Base-by-base conservation (phyloP, 305 asterid species). In the Lippia alba region DNA sequence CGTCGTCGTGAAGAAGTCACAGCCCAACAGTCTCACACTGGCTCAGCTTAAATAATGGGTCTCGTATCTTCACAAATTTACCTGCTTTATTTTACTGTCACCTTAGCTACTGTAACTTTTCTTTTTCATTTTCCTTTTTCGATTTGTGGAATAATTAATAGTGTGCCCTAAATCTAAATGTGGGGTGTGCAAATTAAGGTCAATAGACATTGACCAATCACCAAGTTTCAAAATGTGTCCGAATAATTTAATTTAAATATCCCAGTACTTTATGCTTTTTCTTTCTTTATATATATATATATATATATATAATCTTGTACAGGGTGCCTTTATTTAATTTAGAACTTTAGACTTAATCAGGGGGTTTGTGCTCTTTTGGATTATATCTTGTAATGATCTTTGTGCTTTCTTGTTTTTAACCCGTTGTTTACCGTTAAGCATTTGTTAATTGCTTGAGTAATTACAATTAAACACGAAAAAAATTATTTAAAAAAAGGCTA, bases 301-400 rank as follows among this genome's bases (percentile, higher is more conserved):
- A 16, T 53, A 8, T 17, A 1, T 2, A 17, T 70, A 17, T 19
- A 9, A 46, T 73, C 72, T 79, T 60, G 86, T 79, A 84, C 89
- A 74, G 82, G 74, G 87, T 67, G 79, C 78, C 79, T 62, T 55
- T 14, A 75, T 46, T 69, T 71, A 14, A 59, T 64, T 40, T 48
- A 61, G 61, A 59, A 41, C 61, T 51, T 65, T 59, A 56, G 17
- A 57, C 5, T 12, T 72, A 39, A 56, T 74, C 78, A 71, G 56
- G 93, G 84, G 80, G 64, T 64, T 76, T 76, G 89, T 80, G 85
- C 80, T 51, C 46, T 69, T 79, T 80, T 75, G 80, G 79, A 73
- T 59, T 79, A 56, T 62, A 56, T 62, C 15, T 62, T 40, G 69
- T 78, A 57, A 61, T 78, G 70, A 73, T 56, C 32, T 71, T 61